These are phyloP conservation scores for Bondarzewia mesenterica DNA, from an alignment of 1,284 basidiomycete species.

Conservation along the genomic window DNA sequence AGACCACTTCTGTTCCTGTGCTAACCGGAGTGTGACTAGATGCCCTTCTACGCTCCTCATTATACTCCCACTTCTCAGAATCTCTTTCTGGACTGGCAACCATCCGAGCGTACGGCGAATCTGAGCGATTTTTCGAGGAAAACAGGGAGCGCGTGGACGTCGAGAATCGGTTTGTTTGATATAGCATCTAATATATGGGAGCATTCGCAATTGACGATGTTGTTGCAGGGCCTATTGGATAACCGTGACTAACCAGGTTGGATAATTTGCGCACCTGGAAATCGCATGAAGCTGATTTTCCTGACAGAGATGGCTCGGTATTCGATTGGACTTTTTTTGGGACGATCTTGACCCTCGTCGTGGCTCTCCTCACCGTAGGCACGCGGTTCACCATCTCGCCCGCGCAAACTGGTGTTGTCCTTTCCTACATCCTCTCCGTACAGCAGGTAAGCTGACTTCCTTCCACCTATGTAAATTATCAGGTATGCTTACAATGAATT, in stretches of 20 bases:
- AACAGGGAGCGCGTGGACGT: slow-evolving; percentile 77
- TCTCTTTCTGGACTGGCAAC: slow-evolving; percentile 81
- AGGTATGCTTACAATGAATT: not conserved
- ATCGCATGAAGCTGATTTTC: slow-evolving; percentile 6
- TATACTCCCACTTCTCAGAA: slow-evolving; percentile 89
- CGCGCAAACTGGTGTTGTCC: slow-evolving; percentile 65
- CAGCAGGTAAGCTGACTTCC: slow-evolving; percentile 35
- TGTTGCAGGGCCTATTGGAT: slow-evolving; percentile 72
- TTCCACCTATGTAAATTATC: not conserved
- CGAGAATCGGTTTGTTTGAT: slow-evolving; percentile 60
- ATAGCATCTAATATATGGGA: not conserved
- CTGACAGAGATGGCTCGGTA: slow-evolving; percentile 82
- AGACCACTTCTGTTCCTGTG: not conserved
- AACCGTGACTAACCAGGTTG: slow-evolving; percentile 69
- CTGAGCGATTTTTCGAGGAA: slow-evolving; percentile 62
- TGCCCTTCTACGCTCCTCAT: slow-evolving; percentile 49
- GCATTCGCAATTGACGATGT: not conserved
- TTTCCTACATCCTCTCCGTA: slow-evolving; percentile 73
- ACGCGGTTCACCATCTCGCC: slow-evolving; percentile 71
- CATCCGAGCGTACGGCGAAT: slow-evolving; percentile 79
- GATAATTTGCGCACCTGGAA: not conserved
- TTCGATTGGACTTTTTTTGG: slow-evolving; percentile 85
- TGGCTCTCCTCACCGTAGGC: slow-evolving; percentile 73
- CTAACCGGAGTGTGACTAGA: slow-evolving; percentile 25
- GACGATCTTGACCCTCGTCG: slow-evolving; percentile 66